Evolutionary conservation across 1,284 basidiomycete genomes (phyloP).

Genomic region (Anthracocystis panici-leucophaei): DNA sequence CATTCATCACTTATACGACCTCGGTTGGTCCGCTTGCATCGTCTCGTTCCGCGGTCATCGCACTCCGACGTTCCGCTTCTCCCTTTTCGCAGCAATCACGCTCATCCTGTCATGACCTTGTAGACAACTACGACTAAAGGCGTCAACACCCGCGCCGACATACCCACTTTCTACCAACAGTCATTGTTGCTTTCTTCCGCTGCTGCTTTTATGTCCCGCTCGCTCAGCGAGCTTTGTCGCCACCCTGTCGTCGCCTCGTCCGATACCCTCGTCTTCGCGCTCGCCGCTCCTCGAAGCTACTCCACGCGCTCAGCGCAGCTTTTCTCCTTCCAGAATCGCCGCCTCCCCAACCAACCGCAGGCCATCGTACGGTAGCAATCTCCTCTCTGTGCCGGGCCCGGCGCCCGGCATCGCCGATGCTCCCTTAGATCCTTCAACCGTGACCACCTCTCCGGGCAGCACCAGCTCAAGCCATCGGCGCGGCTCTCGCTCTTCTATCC

Average conservation of each 20-base stretch:
- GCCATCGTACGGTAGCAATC: constrained; percentile 21
- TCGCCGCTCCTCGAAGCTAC: constrained; percentile 23
- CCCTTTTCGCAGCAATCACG: too few species aligned
- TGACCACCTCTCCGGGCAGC: constrained; percentile 14
- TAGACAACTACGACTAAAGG: too few species aligned
- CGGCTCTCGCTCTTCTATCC: constrained; percentile 44
- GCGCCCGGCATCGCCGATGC: constrained; percentile 17
- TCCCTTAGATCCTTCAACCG: constrained; percentile 11
- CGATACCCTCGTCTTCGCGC: constrained; percentile 36
- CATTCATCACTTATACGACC: too few species aligned
- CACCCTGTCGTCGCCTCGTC: constrained; percentile 44
- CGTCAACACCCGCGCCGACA: not conserved
- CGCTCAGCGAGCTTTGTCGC: constrained; percentile 13
- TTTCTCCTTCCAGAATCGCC: constrained; percentile 20
- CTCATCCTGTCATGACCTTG: too few species aligned
- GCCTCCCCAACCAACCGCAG: constrained; percentile 15
- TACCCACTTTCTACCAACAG: not conserved
- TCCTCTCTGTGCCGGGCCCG: constrained; percentile 32
- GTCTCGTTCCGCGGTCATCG: too few species aligned
- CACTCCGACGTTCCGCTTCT: too few species aligned
- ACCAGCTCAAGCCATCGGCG: constrained; percentile 27
- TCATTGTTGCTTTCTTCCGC: too few species aligned
- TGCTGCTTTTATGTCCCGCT: constrained; percentile 1
- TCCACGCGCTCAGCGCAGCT: constrained; percentile 32
- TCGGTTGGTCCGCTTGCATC: too few species aligned